Conservation (phyloP, 805 yeast species). For the Kazachstania viticola region DNA sequence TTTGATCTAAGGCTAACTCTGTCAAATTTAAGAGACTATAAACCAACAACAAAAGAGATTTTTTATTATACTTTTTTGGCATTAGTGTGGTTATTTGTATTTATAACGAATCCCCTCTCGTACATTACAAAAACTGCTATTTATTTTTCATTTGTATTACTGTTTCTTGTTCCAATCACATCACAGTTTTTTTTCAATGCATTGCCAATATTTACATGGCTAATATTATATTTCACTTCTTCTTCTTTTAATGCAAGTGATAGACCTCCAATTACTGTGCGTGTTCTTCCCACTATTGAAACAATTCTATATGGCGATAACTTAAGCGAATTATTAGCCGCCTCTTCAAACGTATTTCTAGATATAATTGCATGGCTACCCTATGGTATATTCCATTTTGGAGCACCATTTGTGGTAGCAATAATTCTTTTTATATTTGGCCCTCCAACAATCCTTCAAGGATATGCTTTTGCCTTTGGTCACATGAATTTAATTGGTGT, state of each 20-base stretch:
- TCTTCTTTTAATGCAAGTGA: conserved; percentile 61
- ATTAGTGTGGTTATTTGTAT: conserved; percentile 45
- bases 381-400: conserved; percentile 81
- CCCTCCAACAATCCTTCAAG: conserved; percentile 76
- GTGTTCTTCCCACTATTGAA: conserved; percentile 82
- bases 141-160: conserved; percentile 30
- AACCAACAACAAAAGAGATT: conserved; percentile 38
- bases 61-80: conserved; percentile 38
- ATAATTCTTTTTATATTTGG: conserved; percentile 69
- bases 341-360: conserved; percentile 47
- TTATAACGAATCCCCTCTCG: conserved; percentile 44
- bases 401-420: conserved; percentile 83
- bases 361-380: conserved; percentile 91
- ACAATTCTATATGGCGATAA: conserved; percentile 87
- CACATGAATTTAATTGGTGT: conserved; percentile 87
- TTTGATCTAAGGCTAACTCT: conserved; percentile 34
- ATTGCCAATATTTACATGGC: conserved; percentile 76
- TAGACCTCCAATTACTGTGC: conserved; percentile 80
- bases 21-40: conserved; percentile 30
- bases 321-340: conserved; percentile 69
- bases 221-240: conserved; percentile 67
- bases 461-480: conserved; percentile 88
- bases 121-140: conserved; percentile 27
- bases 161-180: conserved; percentile 61
- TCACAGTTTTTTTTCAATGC: conserved; percentile 77